phyloP scores from a whole-genome alignment of 1,284 basidiomycete genomes.

The Papiliotrema fonsecae region DNA sequence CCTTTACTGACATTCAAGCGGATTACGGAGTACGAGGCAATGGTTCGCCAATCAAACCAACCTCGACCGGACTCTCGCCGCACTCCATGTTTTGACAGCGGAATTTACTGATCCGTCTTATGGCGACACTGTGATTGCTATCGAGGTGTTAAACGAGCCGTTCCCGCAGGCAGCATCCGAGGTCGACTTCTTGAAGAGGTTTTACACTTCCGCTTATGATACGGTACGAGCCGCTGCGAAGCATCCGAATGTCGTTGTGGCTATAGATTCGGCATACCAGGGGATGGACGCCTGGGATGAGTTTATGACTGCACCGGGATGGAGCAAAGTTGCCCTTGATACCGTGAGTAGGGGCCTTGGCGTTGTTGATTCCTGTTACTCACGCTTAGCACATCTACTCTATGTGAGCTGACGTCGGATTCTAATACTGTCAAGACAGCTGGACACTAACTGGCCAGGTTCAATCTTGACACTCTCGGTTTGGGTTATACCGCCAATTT shows the following conservation, averaged over 20 bases:
- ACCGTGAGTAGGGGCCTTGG: slow-evolving; percentile 29
- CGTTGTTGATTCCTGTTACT: slow-evolving; percentile 52
- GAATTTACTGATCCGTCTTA: slow-evolving; percentile 40
- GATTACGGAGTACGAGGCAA: slow-evolving; percentile 18
- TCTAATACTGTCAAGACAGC: not conserved
- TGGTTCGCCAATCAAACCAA: slow-evolving; percentile 40
- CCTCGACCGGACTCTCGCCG: slow-evolving; percentile 33
- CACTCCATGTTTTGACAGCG: slow-evolving; percentile 50
- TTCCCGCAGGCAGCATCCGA: slow-evolving; percentile 26
- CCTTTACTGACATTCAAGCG: slow-evolving; percentile 15
- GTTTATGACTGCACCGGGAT: slow-evolving; percentile 54
- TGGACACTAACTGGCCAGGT: slow-evolving; percentile 10
- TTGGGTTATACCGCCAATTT: slow-evolving; percentile 35
- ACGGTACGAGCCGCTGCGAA: slow-evolving; percentile 44
- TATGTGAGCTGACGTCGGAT: slow-evolving; percentile 24
- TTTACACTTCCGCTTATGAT: slow-evolving; percentile 29
- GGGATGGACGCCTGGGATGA: slow-evolving; percentile 68
- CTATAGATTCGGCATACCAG: slow-evolving; percentile 76
- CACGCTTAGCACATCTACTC: slow-evolving; percentile 58
- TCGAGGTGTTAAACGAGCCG: slow-evolving; percentile 54
- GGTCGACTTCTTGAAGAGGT: slow-evolving; percentile 23
- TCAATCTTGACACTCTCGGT: slow-evolving; percentile 24
- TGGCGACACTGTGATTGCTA: slow-evolving; percentile 43
- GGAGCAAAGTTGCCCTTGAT: slow-evolving; percentile 34
- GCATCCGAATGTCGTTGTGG: slow-evolving; percentile 62